These are phyloP conservation scores for Phytomonas sp. DNA, from an alignment of 208 protist species.

Conservation along the genomic window DNA sequence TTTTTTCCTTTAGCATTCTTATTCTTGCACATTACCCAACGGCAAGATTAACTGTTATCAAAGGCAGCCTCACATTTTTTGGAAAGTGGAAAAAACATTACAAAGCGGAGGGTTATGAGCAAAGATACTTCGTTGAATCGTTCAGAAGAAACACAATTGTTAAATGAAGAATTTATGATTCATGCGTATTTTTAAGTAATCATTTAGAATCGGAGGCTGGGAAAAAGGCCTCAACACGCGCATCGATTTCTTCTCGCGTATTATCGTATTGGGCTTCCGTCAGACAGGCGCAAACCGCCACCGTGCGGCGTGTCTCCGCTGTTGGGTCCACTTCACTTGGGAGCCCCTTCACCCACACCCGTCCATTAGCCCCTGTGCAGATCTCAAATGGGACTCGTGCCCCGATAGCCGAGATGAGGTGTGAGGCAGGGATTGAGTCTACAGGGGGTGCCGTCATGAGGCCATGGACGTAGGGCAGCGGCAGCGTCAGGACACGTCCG, in stretches of 20 bases:
- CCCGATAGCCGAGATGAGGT: slow-evolving; percentile 53
- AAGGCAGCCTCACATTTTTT: background rate
- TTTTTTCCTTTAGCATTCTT: no score
- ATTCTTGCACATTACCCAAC: no score
- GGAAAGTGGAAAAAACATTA: background rate
- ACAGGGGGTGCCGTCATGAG: slow-evolving; percentile 30
- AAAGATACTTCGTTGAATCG: background rate
- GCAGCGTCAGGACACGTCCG: slow-evolving; percentile 56
- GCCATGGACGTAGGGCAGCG: slow-evolving; percentile 53
- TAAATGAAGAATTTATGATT: background rate
- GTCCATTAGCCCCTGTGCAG: slow-evolving; percentile 67
- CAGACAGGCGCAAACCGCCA: slow-evolving; percentile 67
- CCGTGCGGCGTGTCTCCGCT: slow-evolving; percentile 44
- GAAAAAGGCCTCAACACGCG: slow-evolving; percentile 65
- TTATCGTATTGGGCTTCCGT: slow-evolving; percentile 60
- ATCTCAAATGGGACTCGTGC: slow-evolving; percentile 63
- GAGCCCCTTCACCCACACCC: slow-evolving; percentile 74
- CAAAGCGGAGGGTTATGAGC: background rate
- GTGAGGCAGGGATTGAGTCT: slow-evolving; percentile 28
- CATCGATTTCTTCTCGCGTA: slow-evolving; percentile 59
- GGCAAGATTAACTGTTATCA: no score
- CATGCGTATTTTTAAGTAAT: background rate
- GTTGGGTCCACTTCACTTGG: slow-evolving; percentile 29
- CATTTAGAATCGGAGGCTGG: background rate
- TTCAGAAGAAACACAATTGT: background rate